Evolutionary conservation across 352 stramenopile species (phyloP).

Genomic region (Saprolegnia parasitica): DNA sequence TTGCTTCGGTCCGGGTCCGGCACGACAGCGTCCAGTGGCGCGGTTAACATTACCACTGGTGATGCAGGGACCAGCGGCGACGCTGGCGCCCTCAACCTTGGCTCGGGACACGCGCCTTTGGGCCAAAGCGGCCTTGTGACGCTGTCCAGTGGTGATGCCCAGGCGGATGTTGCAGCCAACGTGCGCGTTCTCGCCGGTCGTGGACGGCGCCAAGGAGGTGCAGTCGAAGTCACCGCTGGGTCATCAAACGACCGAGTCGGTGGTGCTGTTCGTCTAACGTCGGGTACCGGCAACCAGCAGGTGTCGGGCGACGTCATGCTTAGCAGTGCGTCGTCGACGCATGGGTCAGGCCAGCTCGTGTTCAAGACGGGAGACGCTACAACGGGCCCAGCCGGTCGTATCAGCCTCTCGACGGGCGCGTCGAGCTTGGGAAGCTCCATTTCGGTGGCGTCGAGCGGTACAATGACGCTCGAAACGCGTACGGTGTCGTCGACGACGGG

Average conservation of each 20-base stretch:
- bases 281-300: background rate
- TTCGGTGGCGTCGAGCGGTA: background rate
- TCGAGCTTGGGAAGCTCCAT: background rate
- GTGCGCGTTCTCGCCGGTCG: background rate
- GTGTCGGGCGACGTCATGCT: background rate
- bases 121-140: background rate
- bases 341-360: background rate
- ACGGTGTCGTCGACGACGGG: background rate
- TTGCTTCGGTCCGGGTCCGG: slow-evolving; percentile 2
- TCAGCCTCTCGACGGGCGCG: background rate
- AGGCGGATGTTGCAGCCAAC: background rate
- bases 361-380: background rate
- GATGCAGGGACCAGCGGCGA: slow-evolving; percentile 1
- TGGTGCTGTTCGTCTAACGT: background rate
- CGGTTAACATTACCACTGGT: background rate
- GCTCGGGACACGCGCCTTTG: background rate
- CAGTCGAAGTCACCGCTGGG: background rate
- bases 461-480: background rate
- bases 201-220: background rate
- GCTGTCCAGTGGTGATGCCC: background rate
- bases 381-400: background rate
- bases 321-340: background rate
- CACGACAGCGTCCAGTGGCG: background rate
- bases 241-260: background rate
- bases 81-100: background rate